Conservation (phyloP, 1,139 yeast species). For the Yamadazyma jaroonii region DNA sequence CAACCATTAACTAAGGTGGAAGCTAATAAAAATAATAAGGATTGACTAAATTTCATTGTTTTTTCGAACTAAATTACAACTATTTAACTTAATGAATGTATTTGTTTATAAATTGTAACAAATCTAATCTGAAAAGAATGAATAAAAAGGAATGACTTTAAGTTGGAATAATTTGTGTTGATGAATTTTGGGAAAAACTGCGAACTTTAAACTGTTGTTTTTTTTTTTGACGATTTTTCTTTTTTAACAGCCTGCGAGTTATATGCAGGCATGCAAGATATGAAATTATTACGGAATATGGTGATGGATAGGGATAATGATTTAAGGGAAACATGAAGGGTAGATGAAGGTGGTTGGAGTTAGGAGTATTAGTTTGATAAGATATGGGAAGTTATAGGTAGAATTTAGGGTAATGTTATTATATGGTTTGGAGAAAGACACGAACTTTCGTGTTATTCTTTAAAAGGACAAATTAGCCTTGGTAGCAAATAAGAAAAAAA, state of each 20-base stretch:
- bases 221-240: constrained; percentile 3
- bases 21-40: constrained; percentile 21
- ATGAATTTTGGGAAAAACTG: background rate
- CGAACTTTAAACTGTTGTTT: constrained; percentile 1
- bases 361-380: background rate
- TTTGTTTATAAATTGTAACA: too few species aligned
- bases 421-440: background rate
- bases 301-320: background rate
- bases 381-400: background rate
- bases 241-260: background rate
- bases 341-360: background rate
- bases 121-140: background rate
- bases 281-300: background rate
- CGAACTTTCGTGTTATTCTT: constrained; percentile 1
- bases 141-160: constrained; percentile 3
- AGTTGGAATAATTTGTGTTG: constrained; percentile 2
- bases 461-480: background rate
- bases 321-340: background rate
- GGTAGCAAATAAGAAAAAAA: background rate
- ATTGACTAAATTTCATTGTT: constrained; percentile 17
- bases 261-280: constrained; percentile 2
- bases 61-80: background rate
- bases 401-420: background rate
- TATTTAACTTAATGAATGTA: too few species aligned
- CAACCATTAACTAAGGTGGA: constrained; percentile 21